Evolutionary conservation across 2,329 filamentous ascomycete species (phyloP), one percentile per base, ranked within the genome.

Genomic region (Claviceps sp.): DNA sequence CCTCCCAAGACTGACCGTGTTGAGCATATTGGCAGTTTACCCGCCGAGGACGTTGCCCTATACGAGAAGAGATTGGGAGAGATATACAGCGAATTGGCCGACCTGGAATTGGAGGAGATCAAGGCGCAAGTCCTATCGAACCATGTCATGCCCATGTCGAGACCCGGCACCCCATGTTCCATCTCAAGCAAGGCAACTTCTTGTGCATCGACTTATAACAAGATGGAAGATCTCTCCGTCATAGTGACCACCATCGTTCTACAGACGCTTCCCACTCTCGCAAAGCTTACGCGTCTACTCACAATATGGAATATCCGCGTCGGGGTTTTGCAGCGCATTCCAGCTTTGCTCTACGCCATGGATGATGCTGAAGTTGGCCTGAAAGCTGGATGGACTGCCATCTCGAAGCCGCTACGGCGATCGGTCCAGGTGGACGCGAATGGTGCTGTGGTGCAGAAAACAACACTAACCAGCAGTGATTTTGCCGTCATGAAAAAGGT

Each of bases 211-310:
- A 71, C 65, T 47, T 86, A 86, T 66, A 79, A 78, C 55, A 82
- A 78, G 54, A 80, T 97, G 73, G 89, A 93, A 59, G 93, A 97
- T 65, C 81, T 95, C 60, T 90, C 88, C 8, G 88, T 91, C 23
- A 77, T 97, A 46, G 79, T 97, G 52, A 96, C 93, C 1, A 87
- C 90, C 29, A 95, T 91, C 37, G 86, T 95, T 17, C 70, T 98
- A n/a, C 87, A 93, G 62, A 82, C 88, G 3, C 74, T 98, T 20
- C 93, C 93, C 1, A 83, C 86, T 53, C 70, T 96, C 43, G 85
- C 88, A 9, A 82, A 78, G 51, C 68, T 98, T 22, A 82, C 80
- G 51, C 76, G 78, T 8, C 68, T 94, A n/a, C 72, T 97, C 48
- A 79, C 82, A 52, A 76, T 77, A 2, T 98, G 93, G 93, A 82